Evolutionary conservation across 2,329 filamentous ascomycete species (phyloP), one percentile per base, ranked within the genome.

Genomic region (Lasiodiplodia theobromae): DNA sequence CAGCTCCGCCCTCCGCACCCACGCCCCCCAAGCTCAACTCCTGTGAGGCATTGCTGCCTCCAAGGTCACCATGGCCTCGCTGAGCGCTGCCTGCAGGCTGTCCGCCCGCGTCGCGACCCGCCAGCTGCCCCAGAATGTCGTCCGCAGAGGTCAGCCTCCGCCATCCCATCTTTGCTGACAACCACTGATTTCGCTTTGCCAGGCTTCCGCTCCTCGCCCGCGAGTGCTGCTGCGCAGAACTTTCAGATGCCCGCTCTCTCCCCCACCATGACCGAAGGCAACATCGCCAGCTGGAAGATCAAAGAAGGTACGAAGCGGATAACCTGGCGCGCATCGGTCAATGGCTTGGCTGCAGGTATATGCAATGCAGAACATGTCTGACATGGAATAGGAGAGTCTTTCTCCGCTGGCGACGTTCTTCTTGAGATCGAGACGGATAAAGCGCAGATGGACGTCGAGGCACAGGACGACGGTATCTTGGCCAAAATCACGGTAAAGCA

Each of bases 371-470:
- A 52, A 66, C 28, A 63, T 62, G 67, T 68, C 73, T 79, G 69
- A 77, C 69, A 49, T 51, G 49, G 28, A 31, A 12, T 67, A 85
- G 83, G 93, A 77, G 92, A 96, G 73, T 86, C 88, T 64, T 97
- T 93, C 80, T 85, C 87, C 62, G 91, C 93, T 69, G 93, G 93
- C 73, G 93, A 97, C 79, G 92, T 97, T 38, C 86, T 97, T 64
- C 88, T 97, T 69, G 93, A 97, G 82, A 96, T 97, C 78, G 93
- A 97, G 83, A 97, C 93, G 69, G 93, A 97, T 81, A 97, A 97
- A 86, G 93, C 93, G 68, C 92, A 92, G 68, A 97, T 97, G 93
- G 94, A 97, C 74, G 93, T 97, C 31, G 94, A 97, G 84, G 93
- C 93, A 51, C 93, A 96, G 82, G 93, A 97, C 54, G 93, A 96